These are phyloP conservation scores for Cordyceps pruinosa DNA, from an alignment of 2,329 filamentous ascomycete genomes.

Conservation along the genomic window DNA sequence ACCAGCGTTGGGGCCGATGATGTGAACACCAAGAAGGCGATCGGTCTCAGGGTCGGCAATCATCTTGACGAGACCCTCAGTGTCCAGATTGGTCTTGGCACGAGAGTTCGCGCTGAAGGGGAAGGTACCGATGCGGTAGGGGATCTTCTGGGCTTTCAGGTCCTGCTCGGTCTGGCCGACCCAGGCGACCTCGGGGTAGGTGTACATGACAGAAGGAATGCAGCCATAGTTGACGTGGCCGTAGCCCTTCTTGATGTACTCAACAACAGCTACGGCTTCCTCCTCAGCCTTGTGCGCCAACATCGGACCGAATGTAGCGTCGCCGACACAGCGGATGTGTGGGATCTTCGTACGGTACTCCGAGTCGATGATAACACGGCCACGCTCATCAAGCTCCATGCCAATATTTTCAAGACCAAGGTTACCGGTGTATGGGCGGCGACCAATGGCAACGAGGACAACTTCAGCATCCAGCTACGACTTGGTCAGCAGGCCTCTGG, in stretches of 20 bases:
- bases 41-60: constrained; percentile 94
- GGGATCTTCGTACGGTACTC: constrained; percentile 97
- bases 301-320: constrained; percentile 97
- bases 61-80: constrained; percentile 95
- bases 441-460: constrained; percentile 92
- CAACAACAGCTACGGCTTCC: constrained; percentile 87
- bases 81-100: constrained; percentile 97
- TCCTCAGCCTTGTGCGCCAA: constrained; percentile 99
- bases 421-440: constrained; percentile 86
- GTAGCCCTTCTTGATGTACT: constrained; percentile 96
- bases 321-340: constrained; percentile 94
- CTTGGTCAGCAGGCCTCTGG: constrained; percentile 16
- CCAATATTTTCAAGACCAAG: constrained; percentile 92
- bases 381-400: constrained; percentile 84
- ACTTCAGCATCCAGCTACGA: constrained; percentile 82
- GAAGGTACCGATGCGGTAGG: constrained; percentile 91
- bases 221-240: constrained; percentile 98
- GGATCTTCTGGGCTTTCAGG: constrained; percentile 79
- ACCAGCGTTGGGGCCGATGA: constrained; percentile 89
- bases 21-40: constrained; percentile 90
- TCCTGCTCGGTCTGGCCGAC: constrained; percentile 97
- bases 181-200: constrained; percentile 96
- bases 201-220: constrained; percentile 99
- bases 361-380: constrained; percentile 92
- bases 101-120: constrained; percentile 97